Conservation (phyloP, 129 eudicot species). For the Saussurea involucrata region DNA sequence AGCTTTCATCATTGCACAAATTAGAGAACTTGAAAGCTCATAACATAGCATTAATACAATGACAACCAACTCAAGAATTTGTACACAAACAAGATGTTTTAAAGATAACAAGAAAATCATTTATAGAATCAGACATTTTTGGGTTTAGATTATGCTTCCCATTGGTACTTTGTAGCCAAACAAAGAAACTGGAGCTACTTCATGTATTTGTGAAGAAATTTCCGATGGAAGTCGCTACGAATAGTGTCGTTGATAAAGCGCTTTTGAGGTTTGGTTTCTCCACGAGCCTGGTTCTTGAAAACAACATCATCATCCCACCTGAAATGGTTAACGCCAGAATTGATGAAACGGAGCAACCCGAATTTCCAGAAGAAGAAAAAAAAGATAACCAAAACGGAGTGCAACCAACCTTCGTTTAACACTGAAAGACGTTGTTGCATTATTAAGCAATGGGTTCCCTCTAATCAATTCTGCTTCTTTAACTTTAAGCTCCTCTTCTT, state of each 20-base stretch:
- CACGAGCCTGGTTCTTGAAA: slow-evolving; percentile 26
- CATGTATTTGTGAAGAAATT: slow-evolving; percentile 47
- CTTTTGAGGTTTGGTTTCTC: slow-evolving; percentile 2
- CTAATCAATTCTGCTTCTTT: slow-evolving; percentile 84
- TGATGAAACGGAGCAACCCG: neutral
- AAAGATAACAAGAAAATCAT: neutral
- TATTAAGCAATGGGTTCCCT: slow-evolving; percentile 89
- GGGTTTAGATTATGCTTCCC: neutral
- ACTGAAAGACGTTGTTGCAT: slow-evolving; percentile 55
- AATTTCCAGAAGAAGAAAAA: neutral
- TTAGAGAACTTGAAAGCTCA: neutral
- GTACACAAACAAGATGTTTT: neutral
- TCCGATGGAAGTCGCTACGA: slow-evolving; percentile 43
- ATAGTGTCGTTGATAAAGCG: slow-evolving; percentile 39
- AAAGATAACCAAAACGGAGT: neutral
- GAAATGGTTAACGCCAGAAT: slow-evolving; percentile 1
- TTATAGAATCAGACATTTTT: neutral
- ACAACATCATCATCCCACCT: slow-evolving; percentile 55
- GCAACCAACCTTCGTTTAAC: slow-evolving; percentile 75
- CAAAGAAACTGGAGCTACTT: slow-evolving; percentile 7
- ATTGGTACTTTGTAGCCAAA: neutral
- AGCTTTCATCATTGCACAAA: neutral
- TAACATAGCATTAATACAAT: neutral
- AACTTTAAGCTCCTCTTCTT: slow-evolving; percentile 78
- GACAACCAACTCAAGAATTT: neutral